Evolutionary conservation across 2,329 filamentous ascomycete genomes (phyloP).

Genomic region (Xylaria hypoxylon): DNA sequence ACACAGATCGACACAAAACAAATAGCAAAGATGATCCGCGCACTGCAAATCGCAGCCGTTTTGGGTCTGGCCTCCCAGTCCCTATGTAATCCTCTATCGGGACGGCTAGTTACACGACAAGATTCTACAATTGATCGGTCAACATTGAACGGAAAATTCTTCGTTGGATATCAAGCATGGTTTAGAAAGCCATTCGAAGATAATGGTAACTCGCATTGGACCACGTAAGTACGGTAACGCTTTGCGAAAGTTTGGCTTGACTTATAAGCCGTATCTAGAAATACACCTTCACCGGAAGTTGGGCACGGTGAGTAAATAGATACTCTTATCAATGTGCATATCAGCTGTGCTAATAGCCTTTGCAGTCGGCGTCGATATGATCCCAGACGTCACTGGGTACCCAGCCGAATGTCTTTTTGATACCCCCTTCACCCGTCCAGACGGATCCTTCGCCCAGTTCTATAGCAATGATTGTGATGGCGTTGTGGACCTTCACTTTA

Average conservation of each 20-base stretch:
- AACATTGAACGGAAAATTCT: conserved; percentile 45
- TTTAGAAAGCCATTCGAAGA: conserved; percentile 45
- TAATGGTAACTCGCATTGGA: conserved; percentile 47
- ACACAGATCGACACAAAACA: not conserved
- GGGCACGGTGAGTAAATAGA: conserved; percentile 39
- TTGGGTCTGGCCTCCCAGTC: conserved; percentile 30
- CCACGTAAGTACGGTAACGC: conserved; percentile 38
- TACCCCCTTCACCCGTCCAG: conserved; percentile 41
- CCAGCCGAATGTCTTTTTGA: conserved; percentile 45
- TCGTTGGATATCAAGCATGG: conserved; percentile 47
- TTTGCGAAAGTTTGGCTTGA: not conserved
- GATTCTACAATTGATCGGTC: conserved; percentile 43
- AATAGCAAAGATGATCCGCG: conserved; percentile 21
- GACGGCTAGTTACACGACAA: conserved; percentile 23
- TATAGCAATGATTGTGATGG: conserved; percentile 46
- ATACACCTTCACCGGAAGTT: conserved; percentile 42
- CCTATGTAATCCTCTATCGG: conserved; percentile 14
- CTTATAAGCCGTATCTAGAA: conserved; percentile 27
- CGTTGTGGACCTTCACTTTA: conserved; percentile 45
- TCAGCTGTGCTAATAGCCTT: conserved; percentile 4
- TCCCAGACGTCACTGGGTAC: conserved; percentile 44
- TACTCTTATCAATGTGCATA: not conserved
- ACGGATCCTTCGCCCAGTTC: conserved; percentile 40
- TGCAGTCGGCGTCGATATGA: conserved; percentile 45
- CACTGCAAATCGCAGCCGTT: conserved; percentile 23